phyloP scores from a whole-genome alignment of 352 stramenopile species.

The Pythium coloratum region DNA sequence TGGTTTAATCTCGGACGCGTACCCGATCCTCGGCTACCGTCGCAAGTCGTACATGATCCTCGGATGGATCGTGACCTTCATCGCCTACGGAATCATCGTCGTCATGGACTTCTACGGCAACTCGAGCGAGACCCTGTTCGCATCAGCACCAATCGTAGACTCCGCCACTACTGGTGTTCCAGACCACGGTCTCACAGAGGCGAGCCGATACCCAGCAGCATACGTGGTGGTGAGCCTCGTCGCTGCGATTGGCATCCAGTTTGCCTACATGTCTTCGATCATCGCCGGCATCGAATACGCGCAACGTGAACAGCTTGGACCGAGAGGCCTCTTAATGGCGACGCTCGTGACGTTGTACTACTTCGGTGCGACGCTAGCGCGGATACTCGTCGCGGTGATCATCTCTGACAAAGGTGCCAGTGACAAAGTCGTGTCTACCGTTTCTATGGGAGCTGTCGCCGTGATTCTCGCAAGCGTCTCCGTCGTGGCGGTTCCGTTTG shows the following conservation, averaged over 20 bases:
- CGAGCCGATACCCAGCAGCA: background rate
- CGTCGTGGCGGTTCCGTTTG: background rate
- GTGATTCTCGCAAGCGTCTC: conserved; percentile 3
- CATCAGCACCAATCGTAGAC: background rate
- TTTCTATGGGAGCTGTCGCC: conserved; percentile 17
- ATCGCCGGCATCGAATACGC: conserved; percentile 27
- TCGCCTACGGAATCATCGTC: conserved; percentile 13
- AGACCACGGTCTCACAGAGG: too few species aligned
- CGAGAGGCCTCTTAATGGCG: conserved; percentile 21
- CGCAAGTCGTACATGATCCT: conserved; percentile 80
- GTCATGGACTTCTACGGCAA: conserved; percentile 16
- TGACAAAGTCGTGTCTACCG: conserved; percentile 10
- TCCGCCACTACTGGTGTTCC: too few species aligned
- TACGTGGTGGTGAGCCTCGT: conserved; percentile 20
- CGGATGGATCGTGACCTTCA: conserved; percentile 31
- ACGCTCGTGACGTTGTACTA: conserved; percentile 16
- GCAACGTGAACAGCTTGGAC: conserved; percentile 26
- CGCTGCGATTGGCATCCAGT: conserved; percentile 19
- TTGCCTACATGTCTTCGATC: conserved; percentile 24
- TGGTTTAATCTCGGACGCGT: conserved; percentile 65
- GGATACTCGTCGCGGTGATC: background rate
- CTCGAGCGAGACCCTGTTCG: background rate
- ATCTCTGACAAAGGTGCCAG: background rate
- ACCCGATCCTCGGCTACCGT: conserved; percentile 58
- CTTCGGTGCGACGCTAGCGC: conserved; percentile 3